Base-by-base conservation (phyloP, 768 basidiomycete species). In the Tricholoma furcatifolium region DNA sequence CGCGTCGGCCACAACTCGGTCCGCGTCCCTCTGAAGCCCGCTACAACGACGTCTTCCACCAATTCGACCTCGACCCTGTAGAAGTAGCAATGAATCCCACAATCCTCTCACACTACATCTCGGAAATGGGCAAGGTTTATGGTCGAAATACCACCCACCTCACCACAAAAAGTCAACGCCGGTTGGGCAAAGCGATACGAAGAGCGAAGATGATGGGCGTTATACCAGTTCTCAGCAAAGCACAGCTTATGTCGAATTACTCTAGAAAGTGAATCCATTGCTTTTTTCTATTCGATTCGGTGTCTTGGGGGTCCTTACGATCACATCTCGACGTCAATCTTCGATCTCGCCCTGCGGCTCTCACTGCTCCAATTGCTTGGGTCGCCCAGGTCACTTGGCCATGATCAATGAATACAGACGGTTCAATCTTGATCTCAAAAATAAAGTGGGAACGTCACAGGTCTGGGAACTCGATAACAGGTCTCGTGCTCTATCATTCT, bases 161-260 rank as follows among this genome's bases (percentile, higher is more conserved):
- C 41, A 93, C 93, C 2, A 78, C 83, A 68, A 85, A 84, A 70
- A 87, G 74, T 50, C 95, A 97, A 67, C 79, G 91, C 40, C 76
- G 77, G 55, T 60, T 97, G 4, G 88, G 83, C 54, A 93, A 93
- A 70, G 90, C 93, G 40, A 87, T 97, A 53, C 84, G 89, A 41
- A 75, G 95, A 54, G 89, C 95, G 53, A 91, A 88, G 71, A 86
- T 87, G 79, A 94, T 96, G 90, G 95, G 95, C 36, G 65, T 92
- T 51, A 81, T 96, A 48, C 88, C 92, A 8, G 59, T 74, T 15
- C 73, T 77, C 59, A 77, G 76, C 63, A 72, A 59, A 34, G 21
- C 54, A 3, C 40, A 17, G 18, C 4, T 27, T 7, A 4, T 27
- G 27, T 27, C 27, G 27, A 27, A 7, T 27, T 27, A 27, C 27